Percentiles rank a stretch among this genome's conserved stretches.
Conservation (phyloP, 176 grass and related monocot species). For the Elaeis guineensis region DNA sequence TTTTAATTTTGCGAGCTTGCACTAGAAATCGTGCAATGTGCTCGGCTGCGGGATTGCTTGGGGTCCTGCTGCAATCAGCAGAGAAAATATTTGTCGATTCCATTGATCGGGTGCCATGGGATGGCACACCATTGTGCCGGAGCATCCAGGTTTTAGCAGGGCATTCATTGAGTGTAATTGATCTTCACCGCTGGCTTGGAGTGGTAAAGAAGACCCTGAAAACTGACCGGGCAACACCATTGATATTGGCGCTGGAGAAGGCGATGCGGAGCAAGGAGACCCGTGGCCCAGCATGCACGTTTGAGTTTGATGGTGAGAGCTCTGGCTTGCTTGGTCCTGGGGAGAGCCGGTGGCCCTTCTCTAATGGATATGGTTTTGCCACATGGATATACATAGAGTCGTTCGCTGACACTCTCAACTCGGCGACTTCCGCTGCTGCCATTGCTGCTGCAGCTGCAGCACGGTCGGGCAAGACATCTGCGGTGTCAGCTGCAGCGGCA, state of each 20-base stretch:
- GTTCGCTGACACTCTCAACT: conserved; percentile 84
- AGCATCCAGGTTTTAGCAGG: conserved; percentile 79
- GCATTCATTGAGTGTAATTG: conserved; percentile 58
- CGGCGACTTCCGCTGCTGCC: conserved; percentile 86
- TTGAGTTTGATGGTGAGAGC: conserved; percentile 97
- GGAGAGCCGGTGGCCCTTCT: conserved; percentile 91
- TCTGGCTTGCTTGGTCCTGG: conserved; percentile 82
- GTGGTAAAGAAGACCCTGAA: conserved; percentile 54
- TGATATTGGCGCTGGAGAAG: conserved; percentile 68
- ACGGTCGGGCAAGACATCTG: conserved; percentile 85
- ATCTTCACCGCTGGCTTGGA: conserved; percentile 70
- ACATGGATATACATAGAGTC: conserved; percentile 98
- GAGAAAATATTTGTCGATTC: conserved; percentile 54
- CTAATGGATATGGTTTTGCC: conserved; percentile 85
- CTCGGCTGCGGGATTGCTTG: conserved; percentile 63
- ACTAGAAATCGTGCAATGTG: conserved; percentile 89
- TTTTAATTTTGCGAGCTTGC: conserved; percentile 54
- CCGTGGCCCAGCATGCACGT: conserved; percentile 54
- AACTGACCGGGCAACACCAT: conserved; percentile 51
- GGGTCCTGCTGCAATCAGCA: conserved; percentile 51
- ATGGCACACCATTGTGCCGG: conserved; percentile 44
- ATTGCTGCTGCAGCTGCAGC: conserved; percentile 84
- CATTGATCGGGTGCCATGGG: conserved; percentile 36
- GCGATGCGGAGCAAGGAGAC: conserved; percentile 62
- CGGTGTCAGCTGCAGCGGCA: conserved; percentile 87